Conservation (phyloP, 2,329 filamentous ascomycete genomes). For the Metarhizium brunneum region DNA sequence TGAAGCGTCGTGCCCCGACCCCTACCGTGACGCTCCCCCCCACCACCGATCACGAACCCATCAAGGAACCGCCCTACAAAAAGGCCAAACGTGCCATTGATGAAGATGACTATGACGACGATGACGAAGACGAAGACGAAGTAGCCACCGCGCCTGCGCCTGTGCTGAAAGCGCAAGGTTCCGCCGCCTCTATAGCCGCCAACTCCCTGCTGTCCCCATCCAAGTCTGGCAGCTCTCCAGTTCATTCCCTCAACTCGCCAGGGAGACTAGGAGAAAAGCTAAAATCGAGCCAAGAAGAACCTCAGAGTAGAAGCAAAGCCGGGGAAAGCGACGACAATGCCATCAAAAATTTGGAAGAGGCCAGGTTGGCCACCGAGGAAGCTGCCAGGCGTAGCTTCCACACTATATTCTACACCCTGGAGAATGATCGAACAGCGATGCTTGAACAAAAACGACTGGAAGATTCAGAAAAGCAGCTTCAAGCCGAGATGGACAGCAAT, state of each 20-base stretch:
- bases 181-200: constrained; percentile 40
- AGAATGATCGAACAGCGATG: constrained; percentile 94
- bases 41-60: constrained; percentile 48
- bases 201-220: constrained; percentile 57
- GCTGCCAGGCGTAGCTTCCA: constrained; percentile 85
- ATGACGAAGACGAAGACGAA: constrained; percentile 58
- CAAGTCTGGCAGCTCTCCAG: constrained; percentile 59
- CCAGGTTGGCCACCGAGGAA: constrained; percentile 83
- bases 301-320: constrained; percentile 52
- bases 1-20: constrained; percentile 32
- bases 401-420: constrained; percentile 87
- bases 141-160: constrained; percentile 52
- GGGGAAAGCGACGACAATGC: constrained; percentile 59
- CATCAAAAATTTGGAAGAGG: constrained; percentile 86
- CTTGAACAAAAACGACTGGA: constrained; percentile 94
- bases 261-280: constrained; percentile 47
- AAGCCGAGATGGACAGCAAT: constrained; percentile 79
- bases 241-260: constrained; percentile 51
- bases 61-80: constrained; percentile 57
- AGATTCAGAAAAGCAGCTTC: constrained; percentile 90
- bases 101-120: constrained; percentile 77
- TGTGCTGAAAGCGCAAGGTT: constrained; percentile 39
- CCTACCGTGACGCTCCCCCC: constrained; percentile 37
- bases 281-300: constrained; percentile 34
- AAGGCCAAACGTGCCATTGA: constrained; percentile 70